Base-by-base conservation (phyloP, 306 rosid genomes). In the Prunus armeniaca region DNA sequence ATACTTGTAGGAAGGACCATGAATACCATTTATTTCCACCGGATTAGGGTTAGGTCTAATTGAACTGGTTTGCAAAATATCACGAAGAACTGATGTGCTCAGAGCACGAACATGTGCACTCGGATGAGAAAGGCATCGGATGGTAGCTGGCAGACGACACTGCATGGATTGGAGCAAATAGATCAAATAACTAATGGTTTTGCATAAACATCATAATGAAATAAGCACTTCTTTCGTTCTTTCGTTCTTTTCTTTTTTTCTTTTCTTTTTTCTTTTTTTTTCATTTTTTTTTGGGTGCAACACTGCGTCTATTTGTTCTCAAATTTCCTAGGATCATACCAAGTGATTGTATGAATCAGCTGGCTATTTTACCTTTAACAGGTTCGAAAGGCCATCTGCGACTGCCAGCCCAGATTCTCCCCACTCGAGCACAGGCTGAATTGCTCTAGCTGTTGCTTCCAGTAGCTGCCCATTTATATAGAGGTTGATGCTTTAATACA, bases 381-480 rank as follows among this genome's bases (percentile, higher is more conserved):
- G 89, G 83, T 94, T 94, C 68, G 98, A 85, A 71, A 94, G 97
- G 75, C 98, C 98, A 71, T 92, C 97, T 46, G 97, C 93, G n/a
- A 94, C 90, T 17, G 95, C 91, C 76, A 91, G 30, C 67, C 97
- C 96, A 55, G 98, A 89, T 82, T 90, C 97, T 80, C 98, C 98
- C 81, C 88, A 89, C 85, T 85, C 91, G 28, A 92, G 89, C 72
- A 92, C 88, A 6, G 92, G 97, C 72, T 83, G 90, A 85, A 94
- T 86, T 68, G 96, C 97, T 82, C 95, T 88, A 73, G 98, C 98
- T 45, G 97, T 92, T 60, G 91, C 97, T 84, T 94, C 98, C 89
- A 94, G 74, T 28, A 92, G 84, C 98, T 94, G 93, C 60, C 60
- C 61, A 77, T 66, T 65, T 54, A 66, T 22, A 62, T 52, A n/a